Evolutionary conservation across 306 rosid genomes (phyloP).

Genomic region (Urtica urens): DNA sequence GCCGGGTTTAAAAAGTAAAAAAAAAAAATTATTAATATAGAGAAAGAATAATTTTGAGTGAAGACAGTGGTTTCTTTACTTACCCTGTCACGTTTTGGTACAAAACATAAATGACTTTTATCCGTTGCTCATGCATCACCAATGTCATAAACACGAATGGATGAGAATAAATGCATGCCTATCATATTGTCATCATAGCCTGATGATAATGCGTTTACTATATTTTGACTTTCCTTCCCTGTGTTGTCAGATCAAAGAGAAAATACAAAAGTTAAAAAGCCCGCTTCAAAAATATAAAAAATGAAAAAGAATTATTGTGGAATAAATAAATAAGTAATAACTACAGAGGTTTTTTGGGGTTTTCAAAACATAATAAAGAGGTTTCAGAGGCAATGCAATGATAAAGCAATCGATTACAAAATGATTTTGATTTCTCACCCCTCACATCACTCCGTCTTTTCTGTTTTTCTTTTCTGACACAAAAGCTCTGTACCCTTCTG

Average conservation of each 20-base stretch:
- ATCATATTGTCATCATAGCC: constrained; percentile 39
- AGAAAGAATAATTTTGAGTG: no score
- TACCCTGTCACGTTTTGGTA: background rate
- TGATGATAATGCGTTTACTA: constrained; percentile 23
- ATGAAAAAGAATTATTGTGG: background rate
- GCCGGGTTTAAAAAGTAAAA: no score
- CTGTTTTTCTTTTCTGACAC: constrained; percentile 49
- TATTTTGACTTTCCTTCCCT: constrained; percentile 18
- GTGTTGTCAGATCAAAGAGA: constrained; percentile 25
- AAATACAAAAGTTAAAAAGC: constrained; percentile 21
- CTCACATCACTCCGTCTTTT: constrained; percentile 51
- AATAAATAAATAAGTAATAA: constrained; percentile 2
- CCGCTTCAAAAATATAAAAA: background rate
- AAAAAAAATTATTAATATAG: no score
- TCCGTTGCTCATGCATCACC: background rate
- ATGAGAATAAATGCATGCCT: constrained; percentile 19
- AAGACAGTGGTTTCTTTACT: background rate
- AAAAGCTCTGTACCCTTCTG: constrained; percentile 44
- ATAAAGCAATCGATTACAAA: constrained; percentile 98
- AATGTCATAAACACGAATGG: constrained; percentile 4
- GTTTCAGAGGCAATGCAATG: constrained; percentile 53
- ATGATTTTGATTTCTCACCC: constrained; percentile 69
- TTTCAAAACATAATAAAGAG: background rate
- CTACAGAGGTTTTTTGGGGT: background rate
- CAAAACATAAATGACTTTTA: background rate